A percentile compares a stretch with the other conserved stretches of the same genome.
Evolutionary conservation across 768 basidiomycete species (phyloP).

Genomic region (Macrolepiota dolichaula): DNA sequence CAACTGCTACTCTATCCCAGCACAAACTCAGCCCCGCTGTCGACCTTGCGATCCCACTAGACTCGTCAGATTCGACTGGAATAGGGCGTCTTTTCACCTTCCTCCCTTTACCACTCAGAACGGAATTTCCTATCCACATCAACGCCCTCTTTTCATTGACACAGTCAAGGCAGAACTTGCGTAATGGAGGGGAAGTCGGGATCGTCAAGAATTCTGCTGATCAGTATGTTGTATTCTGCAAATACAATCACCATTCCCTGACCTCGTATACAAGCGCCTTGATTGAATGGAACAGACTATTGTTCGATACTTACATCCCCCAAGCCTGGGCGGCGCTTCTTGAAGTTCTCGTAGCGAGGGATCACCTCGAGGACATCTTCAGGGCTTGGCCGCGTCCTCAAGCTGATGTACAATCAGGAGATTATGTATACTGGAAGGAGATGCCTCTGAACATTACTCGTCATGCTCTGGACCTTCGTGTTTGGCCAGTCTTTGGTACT

Average conservation of each 20-base stretch:
- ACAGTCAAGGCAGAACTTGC: constrained; percentile 36
- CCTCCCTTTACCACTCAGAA: constrained; percentile 42
- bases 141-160: constrained; percentile 46
- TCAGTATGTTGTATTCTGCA: neutral
- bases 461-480: constrained; percentile 19
- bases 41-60: constrained; percentile 30
- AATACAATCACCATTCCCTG: neutral
- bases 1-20: constrained; percentile 20
- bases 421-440: constrained; percentile 34
- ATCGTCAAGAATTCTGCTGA: neutral
- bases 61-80: constrained; percentile 9
- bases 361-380: constrained; percentile 27
- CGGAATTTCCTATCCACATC: constrained; percentile 40
- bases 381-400: constrained; percentile 37
- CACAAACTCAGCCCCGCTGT: constrained; percentile 40
- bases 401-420: constrained; percentile 28
- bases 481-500: constrained; percentile 33
- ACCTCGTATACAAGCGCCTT: constrained; percentile 29
- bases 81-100: constrained; percentile 43
- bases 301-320: constrained; percentile 44
- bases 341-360: constrained; percentile 21
- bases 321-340: constrained; percentile 37
- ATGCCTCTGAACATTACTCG: constrained; percentile 28
- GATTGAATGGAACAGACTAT: constrained; percentile 43
- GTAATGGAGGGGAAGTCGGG: neutral